A percentile compares a stretch with the other conserved stretches of the same genome.
Conservation (phyloP, 1,139 yeast species). For the Starmera stellimalicola region DNA sequence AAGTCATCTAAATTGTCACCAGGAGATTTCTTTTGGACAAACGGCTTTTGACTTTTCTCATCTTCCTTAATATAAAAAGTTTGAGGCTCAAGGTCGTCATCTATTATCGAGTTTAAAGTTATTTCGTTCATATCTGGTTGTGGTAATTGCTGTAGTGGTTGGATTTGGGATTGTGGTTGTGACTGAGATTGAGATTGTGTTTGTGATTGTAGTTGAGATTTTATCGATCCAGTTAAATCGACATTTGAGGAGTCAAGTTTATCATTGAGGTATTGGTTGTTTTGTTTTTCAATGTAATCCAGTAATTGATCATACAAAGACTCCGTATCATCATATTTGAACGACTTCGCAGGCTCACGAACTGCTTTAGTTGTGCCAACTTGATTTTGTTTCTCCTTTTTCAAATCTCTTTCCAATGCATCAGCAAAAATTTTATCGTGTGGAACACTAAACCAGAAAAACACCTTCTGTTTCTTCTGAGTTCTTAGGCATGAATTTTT, state of each 20-base stretch:
- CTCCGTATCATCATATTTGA: constrained; percentile 37
- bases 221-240: background rate
- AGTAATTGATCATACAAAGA: constrained; percentile 40
- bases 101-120: background rate
- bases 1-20: constrained; percentile 48
- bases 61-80: constrained; percentile 15
- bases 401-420: constrained; percentile 87
- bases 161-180: too few species aligned
- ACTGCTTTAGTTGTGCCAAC: constrained; percentile 51
- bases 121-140: background rate
- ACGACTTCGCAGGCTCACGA: constrained; percentile 55
- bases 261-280: constrained; percentile 10
- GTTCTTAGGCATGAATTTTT: constrained; percentile 85
- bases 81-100: constrained; percentile 4
- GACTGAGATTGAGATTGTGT: too few species aligned
- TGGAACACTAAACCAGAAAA: constrained; percentile 93
- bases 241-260: background rate
- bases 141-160: too few species aligned
- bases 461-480: constrained; percentile 94
- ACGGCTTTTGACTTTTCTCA: constrained; percentile 8
- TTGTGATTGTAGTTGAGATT: too few species aligned
- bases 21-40: constrained; percentile 5
- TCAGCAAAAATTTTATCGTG: constrained; percentile 91
- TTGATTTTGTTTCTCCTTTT: constrained; percentile 56
- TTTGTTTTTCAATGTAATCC: constrained; percentile 34